phyloP scores from a whole-genome alignment of 2,329 filamentous ascomycete genomes.

The Paraphaeosphaeria sporulosa region DNA sequence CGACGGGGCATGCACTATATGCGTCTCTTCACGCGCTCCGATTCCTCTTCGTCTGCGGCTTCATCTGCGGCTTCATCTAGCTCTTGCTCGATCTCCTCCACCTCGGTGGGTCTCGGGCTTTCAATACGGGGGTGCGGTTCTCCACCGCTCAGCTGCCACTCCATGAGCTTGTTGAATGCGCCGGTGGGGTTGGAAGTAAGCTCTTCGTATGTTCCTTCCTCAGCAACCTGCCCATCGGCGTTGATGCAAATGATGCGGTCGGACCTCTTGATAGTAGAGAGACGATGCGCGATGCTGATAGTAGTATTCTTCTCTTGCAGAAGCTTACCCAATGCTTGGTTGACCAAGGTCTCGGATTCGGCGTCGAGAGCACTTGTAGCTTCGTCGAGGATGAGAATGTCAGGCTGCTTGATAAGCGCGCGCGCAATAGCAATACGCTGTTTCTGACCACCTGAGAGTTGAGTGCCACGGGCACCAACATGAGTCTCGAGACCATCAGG shows the following conservation, averaged over 20 bases:
- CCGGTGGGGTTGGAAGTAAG: constrained; percentile 77
- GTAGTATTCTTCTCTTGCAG: constrained; percentile 91
- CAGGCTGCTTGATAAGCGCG: constrained; percentile 91
- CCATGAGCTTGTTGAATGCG: constrained; percentile 95
- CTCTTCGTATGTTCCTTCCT: constrained; percentile 83
- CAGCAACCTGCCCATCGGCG: constrained; percentile 85
- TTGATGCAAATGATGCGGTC: constrained; percentile 94
- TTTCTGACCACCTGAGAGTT: constrained; percentile 95
- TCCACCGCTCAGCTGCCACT: constrained; percentile 95
- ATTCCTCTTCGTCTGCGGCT: constrained; percentile 19
- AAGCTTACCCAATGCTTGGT: constrained; percentile 82
- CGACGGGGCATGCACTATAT: constrained; percentile 1
- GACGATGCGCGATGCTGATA: constrained; percentile 93
- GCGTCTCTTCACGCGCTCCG: constrained; percentile 11
- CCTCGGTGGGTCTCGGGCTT: constrained; percentile 52
- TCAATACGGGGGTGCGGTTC: constrained; percentile 55
- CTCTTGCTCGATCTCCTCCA: constrained; percentile 59
- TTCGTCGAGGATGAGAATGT: constrained; percentile 96
- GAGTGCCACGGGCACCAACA: constrained; percentile 89
- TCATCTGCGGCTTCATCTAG: constrained; percentile 39
- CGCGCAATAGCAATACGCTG: constrained; percentile 97
- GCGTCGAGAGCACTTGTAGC: constrained; percentile 93
- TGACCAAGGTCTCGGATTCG: constrained; percentile 95
- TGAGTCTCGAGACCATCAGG: constrained; percentile 94
- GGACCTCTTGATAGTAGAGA: constrained; percentile 95